Conservation (phyloP, 2,329 filamentous ascomycete species). For the Xylaria sp. region DNA sequence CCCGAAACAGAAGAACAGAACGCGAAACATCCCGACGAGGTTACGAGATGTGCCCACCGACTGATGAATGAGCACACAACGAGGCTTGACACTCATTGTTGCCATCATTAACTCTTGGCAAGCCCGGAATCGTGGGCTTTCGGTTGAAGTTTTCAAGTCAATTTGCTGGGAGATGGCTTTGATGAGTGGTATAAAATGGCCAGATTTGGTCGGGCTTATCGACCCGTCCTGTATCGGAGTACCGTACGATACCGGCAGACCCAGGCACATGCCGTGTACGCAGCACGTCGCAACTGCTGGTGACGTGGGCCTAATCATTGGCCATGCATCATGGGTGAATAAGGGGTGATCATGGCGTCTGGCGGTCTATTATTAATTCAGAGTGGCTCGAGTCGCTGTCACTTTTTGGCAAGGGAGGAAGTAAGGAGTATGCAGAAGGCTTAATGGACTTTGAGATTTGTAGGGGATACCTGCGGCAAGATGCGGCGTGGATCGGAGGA, state of each 20-base stretch:
- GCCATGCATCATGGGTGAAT: not conserved
- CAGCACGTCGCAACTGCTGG: not conserved
- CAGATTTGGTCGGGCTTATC: not conserved
- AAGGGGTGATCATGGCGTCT: not conserved
- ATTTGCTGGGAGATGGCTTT: not conserved
- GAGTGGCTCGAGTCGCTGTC: not conserved
- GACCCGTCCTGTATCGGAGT: not conserved
- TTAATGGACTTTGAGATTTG: not conserved
- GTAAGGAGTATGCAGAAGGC: not conserved
- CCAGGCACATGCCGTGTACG: not conserved
- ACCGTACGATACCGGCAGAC: not conserved
- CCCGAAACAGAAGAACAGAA: constrained; percentile 17
- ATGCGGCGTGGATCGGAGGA: not conserved
- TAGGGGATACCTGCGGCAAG: not conserved
- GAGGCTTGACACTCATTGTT: constrained; percentile 17
- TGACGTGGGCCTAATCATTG: not conserved
- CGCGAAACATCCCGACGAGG: constrained; percentile 9
- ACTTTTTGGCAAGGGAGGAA: not conserved
- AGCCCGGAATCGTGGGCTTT: not conserved
- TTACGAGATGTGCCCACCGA: constrained; percentile 14
- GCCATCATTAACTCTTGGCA: not conserved
- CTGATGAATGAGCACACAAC: constrained; percentile 23
- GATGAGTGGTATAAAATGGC: not conserved
- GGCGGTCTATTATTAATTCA: not conserved
- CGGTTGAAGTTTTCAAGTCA: not conserved